Evolutionary conservation across 257 asterid genomes (phyloP), one percentile per base, ranked within the genome.

Genomic region (Gentiana dahurica): DNA sequence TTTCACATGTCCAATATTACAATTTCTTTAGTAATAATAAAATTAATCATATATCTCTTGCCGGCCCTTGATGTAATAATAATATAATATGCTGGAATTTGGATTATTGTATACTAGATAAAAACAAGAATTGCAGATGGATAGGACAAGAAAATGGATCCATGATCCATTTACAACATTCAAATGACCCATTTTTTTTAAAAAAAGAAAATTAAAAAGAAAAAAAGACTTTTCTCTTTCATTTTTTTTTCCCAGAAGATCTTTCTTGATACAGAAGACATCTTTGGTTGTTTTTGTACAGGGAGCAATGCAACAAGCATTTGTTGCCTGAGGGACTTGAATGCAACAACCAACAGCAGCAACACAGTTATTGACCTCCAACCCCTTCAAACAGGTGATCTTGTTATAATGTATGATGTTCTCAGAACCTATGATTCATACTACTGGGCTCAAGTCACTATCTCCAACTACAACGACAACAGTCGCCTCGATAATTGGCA

Each of bases 321-420:
- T 37, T 86, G 95, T 39, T 86, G 95, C 68, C 55, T 12, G 12
- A 73, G 55, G 6, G 72, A 73, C 58, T 12, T 63, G 37, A 72
- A 34, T 24, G 53, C 65, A 3, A 62, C 47, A 54, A 61, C 83
- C 15, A 83, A 70, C 54, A 41, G 46, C 46, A 83, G 68, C 54
- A 41, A 10, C 46, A 41, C 46, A 41, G 35, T 61, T 48, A 39
- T 68, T 0, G 4, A 2, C 1, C 73, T 61, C n/a, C 64, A 68
- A 1, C 65, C 79, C 15, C 84, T 73, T 34, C 76, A 68, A 34
- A 54, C 35, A 0, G 93, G 93, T 1, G 95, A 86, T 65, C 53
- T 83, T 5, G 73, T 81, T 4, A 77, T 86, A 15, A 73, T 74
- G 80, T 86, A 77, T 6, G 93, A 86, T 63, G 87, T 83, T 12